Evolutionary conservation across 2,329 filamentous ascomycete genomes (phyloP), one percentile per base, ranked within the genome.

Genomic region (Colletotrichum magnum): DNA sequence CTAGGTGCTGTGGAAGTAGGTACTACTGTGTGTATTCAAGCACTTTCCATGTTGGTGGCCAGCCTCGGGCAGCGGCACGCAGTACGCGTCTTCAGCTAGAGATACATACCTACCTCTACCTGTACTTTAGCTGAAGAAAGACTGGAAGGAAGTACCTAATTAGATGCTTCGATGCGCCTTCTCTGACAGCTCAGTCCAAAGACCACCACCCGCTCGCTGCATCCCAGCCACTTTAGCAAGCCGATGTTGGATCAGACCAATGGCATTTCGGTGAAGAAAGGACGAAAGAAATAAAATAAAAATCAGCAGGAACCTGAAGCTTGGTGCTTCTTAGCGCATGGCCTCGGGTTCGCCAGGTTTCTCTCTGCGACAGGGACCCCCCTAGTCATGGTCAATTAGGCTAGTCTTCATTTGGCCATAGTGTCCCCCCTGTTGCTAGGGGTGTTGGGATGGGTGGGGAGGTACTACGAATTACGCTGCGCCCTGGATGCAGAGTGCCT

Each of bases 301-400:
- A 15, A 50, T 16, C 59, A n/a, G 32, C 21, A 58, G 41, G 32
- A 69, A 56, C 32, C 56, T 66, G 66, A 66, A 66, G 66, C 66
- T 61, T 56, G 66, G 66, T 60, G 56, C 57, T 57, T 13, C 26
- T 47, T 69, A 69, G 62, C 63, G 56, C 51, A 32, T 51, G 50
- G 45, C 43, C 47, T 57, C 24, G 63, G 62, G 66, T 60, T 66
- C 51, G 62, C 50, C 51, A 60, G 57, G 56, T 69, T 69, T 53
- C 50, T 41, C 45, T 47, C 45, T 69, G 66, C 45, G 36, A 69
- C 67, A 69, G 67, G 67, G 67, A 36, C 53, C 5, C 12, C 59
- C 51, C 39, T 56, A 32, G n/a, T 50, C 16, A 61, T 26, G 59
- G 12, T 61, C 57, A 57, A 47, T 4, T 32, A n/a, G 18, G 3